Conservation (phyloP, 2,329 filamentous ascomycete genomes). For the Colletotrichum limetticola region DNA sequence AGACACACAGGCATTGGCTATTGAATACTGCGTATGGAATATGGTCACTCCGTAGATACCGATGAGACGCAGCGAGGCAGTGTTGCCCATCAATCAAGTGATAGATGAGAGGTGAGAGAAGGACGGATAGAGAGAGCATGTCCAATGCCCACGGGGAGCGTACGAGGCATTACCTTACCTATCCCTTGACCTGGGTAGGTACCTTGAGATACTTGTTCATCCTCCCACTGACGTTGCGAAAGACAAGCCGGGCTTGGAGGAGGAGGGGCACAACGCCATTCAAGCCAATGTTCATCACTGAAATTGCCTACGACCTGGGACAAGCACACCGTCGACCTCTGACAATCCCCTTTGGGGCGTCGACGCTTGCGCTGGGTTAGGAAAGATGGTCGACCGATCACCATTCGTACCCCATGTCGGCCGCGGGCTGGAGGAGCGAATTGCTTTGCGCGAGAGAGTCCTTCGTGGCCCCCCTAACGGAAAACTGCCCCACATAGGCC, state of each 20-base stretch:
- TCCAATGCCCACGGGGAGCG: neutral
- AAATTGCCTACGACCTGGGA: neutral
- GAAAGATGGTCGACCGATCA: slow-evolving; percentile 31
- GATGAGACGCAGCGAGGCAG: neutral
- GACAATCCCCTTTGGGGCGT: slow-evolving; percentile 26
- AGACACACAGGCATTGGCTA: neutral
- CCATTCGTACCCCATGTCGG: slow-evolving; percentile 31
- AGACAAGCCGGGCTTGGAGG: slow-evolving; percentile 11
- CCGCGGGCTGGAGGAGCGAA: slow-evolving; percentile 7
- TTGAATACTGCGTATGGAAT: neutral
- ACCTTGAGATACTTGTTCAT: neutral
- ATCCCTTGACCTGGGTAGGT: neutral
- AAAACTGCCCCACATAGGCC: neutral
- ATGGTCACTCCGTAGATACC: neutral
- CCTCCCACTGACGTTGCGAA: slow-evolving; percentile 1
- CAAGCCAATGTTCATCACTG: slow-evolving; percentile 5
- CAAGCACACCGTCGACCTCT: slow-evolving; percentile 15
- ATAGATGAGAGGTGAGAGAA: neutral
- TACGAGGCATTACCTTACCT: neutral
- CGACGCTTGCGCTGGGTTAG: slow-evolving; percentile 32
- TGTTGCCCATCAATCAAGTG: neutral
- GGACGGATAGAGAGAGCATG: neutral
- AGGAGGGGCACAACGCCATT: slow-evolving; percentile 14
- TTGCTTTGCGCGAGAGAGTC: slow-evolving; percentile 20
- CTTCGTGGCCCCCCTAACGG: slow-evolving; percentile 12